Base-by-base conservation (phyloP, 2,329 filamentous ascomycete species). In the Microascus cirrosus region DNA sequence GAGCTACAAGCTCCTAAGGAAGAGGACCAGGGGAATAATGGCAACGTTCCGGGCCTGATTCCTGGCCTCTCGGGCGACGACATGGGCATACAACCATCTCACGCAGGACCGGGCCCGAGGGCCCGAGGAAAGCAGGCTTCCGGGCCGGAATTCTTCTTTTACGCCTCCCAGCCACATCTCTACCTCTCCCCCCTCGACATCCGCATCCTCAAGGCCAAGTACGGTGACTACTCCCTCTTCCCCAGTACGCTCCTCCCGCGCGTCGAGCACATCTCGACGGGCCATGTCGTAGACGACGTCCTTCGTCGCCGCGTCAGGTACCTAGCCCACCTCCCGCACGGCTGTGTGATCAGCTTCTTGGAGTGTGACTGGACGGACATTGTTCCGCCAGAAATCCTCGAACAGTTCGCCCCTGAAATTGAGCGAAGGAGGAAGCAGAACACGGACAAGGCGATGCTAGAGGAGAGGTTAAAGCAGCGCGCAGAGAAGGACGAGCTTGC, bases 341-440 rank as follows among this genome's bases (percentile, higher is more conserved):
- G 92, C n/a, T 96, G 91, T 68, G 87, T 95, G 63, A 89, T 96
- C 50, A 90, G 81, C 63, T 96, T 96, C 65, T 71, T 96, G 1
- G 92, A 96, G 71, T 96, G 92, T 67, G 91, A 96, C 69, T 96
- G 92, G 92, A 91, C 89, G 2, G 91, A 95, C 63, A 89, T 94
- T 42, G 89, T 96, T 5, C 80, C 84, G 2, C 78, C 84, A 1
- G 86, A 89, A 55, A 80, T 89, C 3, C 75, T 96, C n/a, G 84
- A 84, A 45, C 79, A 80, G 1, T 96, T 96, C 70, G 76, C 79
- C n/a, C 73, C 77, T 0, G 90, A 96, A 60, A 87, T 94, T 57
- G 87, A 89, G 62, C 80, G 82, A 59, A 80, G 92, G 57, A 79
- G 90, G 58, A 90, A 87, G 70, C 80, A 82, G 57, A 91, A 95